Evolutionary conservation across 2,329 filamentous ascomycete genomes (phyloP).

Genomic region (Aureobasidium namibiae): DNA sequence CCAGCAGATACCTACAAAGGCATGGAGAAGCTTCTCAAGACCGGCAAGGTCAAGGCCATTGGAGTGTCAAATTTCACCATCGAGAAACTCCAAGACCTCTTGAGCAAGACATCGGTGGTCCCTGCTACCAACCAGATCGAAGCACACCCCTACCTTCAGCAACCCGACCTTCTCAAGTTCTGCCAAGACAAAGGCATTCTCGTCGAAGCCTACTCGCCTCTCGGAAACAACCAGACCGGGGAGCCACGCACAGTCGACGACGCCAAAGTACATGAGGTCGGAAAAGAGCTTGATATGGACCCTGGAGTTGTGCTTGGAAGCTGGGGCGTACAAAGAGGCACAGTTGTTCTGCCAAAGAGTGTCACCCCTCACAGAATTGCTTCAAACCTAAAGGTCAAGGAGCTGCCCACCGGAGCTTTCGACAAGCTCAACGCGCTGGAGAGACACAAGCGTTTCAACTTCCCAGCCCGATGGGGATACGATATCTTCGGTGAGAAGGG

Average conservation of each 20-base stretch:
- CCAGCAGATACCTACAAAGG: conserved; percentile 18
- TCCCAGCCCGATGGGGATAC: conserved; percentile 34
- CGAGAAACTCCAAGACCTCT: conserved; percentile 19
- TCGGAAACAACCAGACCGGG: conserved; percentile 46
- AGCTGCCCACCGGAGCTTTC: conserved; percentile 30
- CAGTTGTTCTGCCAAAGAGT: conserved; percentile 62
- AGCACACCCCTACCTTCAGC: conserved; percentile 32
- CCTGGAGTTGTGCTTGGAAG: conserved; percentile 44
- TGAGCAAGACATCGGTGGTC: conserved; percentile 32
- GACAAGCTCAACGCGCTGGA: conserved; percentile 33
- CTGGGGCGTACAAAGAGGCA: conserved; percentile 59
- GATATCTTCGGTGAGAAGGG: conserved; percentile 39
- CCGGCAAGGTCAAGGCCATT: conserved; percentile 23
- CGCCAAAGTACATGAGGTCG: conserved; percentile 53
- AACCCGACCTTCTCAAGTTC: conserved; percentile 29
- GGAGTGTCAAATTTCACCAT: conserved; percentile 23
- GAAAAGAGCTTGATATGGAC: conserved; percentile 48
- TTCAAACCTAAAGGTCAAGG: conserved; percentile 18
- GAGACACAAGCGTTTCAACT: conserved; percentile 38
- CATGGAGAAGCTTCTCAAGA: conserved; percentile 21
- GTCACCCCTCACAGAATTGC: conserved; percentile 57
- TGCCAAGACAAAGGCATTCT: conserved; percentile 28
- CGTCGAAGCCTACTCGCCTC: conserved; percentile 27
- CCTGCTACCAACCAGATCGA: conserved; percentile 33
- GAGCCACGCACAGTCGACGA: conserved; percentile 57